phyloP scores from a whole-genome alignment of 176 grass and related monocot species.

The Hordeum vulgare region DNA sequence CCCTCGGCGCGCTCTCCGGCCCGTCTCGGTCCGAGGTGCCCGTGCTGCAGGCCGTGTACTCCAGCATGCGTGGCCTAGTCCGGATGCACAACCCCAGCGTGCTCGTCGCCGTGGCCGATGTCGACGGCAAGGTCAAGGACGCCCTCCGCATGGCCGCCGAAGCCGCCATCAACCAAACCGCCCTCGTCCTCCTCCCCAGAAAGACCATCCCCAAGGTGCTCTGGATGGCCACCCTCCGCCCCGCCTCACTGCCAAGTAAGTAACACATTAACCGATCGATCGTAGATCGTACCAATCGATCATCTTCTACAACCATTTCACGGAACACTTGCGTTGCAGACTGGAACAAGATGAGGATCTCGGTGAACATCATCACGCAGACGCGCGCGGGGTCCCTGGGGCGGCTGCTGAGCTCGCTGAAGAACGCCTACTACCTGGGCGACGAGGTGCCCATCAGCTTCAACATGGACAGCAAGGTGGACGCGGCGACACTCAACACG shows the following conservation, averaged over 20 bases:
- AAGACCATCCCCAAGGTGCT: conserved; percentile 59
- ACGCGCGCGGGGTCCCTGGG: conserved; percentile 58
- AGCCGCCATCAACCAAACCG: conserved; percentile 43
- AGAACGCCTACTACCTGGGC: conserved; percentile 65
- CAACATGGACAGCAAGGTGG: conserved; percentile 97
- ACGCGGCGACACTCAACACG: conserved; percentile 59
- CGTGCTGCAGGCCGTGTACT: conserved; percentile 67
- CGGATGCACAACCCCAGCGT: conserved; percentile 85
- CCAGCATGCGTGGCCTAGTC: conserved; percentile 75
- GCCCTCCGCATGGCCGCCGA: conserved; percentile 72
- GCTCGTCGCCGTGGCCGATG: conserved; percentile 39
- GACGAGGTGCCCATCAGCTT: conserved; percentile 88
- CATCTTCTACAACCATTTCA: too few relatives aligned
- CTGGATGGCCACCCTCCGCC: conserved; percentile 87
- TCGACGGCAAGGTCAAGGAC: conserved; percentile 63
- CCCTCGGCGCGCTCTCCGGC: conserved; percentile 60
- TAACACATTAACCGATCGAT: neutral
- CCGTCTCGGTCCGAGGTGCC: conserved; percentile 68
- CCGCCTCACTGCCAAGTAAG: conserved; percentile 61
- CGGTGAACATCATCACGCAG: conserved; percentile 98
- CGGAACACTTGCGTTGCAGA: conserved; percentile 22
- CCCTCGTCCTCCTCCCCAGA: conserved; percentile 69
- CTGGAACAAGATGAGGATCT: conserved; percentile 88
- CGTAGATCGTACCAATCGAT: neutral
- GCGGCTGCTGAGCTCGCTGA: conserved; percentile 52